phyloP scores from a whole-genome alignment of 352 stramenopile genomes.

The Phytophthora megakarya region DNA sequence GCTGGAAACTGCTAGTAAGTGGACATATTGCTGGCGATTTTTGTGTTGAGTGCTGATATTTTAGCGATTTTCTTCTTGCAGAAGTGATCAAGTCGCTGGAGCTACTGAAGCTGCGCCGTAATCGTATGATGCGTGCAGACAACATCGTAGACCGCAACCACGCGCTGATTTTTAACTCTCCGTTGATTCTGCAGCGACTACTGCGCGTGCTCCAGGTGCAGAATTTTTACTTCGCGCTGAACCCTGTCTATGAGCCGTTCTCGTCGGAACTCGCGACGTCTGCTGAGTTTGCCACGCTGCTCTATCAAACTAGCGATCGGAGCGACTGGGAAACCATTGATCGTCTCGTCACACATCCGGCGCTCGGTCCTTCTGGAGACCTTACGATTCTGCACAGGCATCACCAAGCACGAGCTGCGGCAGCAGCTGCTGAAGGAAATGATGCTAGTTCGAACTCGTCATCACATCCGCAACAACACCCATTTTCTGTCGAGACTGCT shows the following conservation, averaged over 20 bases:
- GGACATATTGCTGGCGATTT: background rate
- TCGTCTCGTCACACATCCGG: conserved; percentile 54
- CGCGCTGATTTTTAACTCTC: conserved; percentile 89
- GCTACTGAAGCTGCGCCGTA: conserved; percentile 87
- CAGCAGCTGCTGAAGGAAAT: conserved; percentile 9
- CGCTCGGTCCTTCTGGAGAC: conserved; percentile 51
- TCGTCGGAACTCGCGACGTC: conserved; percentile 82
- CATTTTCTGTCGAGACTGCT: conserved; percentile 69
- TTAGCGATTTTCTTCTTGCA: conserved; percentile 26
- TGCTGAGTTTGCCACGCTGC: conserved; percentile 79
- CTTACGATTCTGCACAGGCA: conserved; percentile 59
- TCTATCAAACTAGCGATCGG: conserved; percentile 73
- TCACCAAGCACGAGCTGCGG: conserved; percentile 30
- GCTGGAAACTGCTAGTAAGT: conserved; percentile 88
- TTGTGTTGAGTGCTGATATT: conserved; percentile 16
- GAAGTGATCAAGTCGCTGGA: conserved; percentile 95
- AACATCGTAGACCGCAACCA: conserved; percentile 95
- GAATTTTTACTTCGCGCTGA: conserved; percentile 87
- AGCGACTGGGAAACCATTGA: conserved; percentile 82
- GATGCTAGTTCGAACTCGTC: conserved; percentile 17
- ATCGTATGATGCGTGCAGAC: conserved; percentile 75
- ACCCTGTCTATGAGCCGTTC: conserved; percentile 82
- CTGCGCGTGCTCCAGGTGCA: conserved; percentile 78
- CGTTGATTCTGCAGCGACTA: conserved; percentile 73
- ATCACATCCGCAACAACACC: conserved; percentile 37